These are phyloP conservation scores for Elsinoe perseae DNA, from an alignment of 2,329 filamentous ascomycete genomes.

Conservation along the genomic window DNA sequence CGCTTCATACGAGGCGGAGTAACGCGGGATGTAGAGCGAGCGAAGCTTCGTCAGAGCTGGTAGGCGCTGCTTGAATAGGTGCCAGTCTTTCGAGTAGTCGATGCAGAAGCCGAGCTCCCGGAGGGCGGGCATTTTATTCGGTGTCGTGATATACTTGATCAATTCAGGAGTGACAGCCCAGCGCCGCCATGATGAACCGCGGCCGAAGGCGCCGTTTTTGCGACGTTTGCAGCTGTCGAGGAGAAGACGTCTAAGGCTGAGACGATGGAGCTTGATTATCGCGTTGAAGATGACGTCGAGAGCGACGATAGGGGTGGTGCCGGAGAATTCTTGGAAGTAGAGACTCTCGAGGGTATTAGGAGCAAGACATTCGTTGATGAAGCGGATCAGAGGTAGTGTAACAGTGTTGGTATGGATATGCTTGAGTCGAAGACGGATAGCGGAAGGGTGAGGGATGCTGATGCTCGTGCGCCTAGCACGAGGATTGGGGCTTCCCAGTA, in stretches of 20 bases:
- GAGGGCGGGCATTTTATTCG: constrained; percentile 61
- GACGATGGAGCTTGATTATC: constrained; percentile 61
- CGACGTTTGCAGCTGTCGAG: constrained; percentile 60
- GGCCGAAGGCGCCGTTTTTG: constrained; percentile 33
- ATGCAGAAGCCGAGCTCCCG: constrained; percentile 65
- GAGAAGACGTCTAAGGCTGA: constrained; percentile 63
- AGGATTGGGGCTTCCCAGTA: not conserved
- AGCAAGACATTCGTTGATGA: constrained; percentile 68
- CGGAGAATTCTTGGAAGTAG: constrained; percentile 62
- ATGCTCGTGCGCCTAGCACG: constrained; percentile 16
- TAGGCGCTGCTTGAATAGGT: constrained; percentile 68
- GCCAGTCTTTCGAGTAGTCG: constrained; percentile 66
- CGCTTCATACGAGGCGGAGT: constrained; percentile 54
- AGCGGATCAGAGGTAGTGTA: constrained; percentile 60
- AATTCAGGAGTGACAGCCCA: constrained; percentile 67
- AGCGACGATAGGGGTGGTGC: constrained; percentile 51
- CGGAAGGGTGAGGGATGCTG: constrained; percentile 41
- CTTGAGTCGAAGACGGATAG: constrained; percentile 55
- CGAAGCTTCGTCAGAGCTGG: constrained; percentile 63
- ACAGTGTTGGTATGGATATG: constrained; percentile 69
- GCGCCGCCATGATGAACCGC: constrained; percentile 49
- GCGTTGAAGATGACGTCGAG: constrained; percentile 65
- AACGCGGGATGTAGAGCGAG: constrained; percentile 62
- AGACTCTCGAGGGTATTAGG: constrained; percentile 74
- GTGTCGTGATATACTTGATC: constrained; percentile 62